A percentile compares a stretch with the other conserved stretches of the same genome.
Conservation (phyloP, 306 rosid species). For the Neltuma alba region DNA sequence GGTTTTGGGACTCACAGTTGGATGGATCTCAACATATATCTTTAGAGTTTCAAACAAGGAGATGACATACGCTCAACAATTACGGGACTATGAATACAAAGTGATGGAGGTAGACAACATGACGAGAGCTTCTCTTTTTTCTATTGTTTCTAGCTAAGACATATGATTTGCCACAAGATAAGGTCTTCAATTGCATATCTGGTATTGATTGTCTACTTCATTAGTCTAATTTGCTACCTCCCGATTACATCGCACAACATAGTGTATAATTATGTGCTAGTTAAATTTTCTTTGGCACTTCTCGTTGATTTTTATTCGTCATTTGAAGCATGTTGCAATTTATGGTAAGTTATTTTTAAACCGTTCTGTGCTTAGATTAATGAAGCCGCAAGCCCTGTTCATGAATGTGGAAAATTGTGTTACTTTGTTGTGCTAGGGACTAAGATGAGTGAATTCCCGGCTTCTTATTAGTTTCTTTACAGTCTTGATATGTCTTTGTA, state of each 20-base stretch:
- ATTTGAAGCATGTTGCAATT: conserved; percentile 26
- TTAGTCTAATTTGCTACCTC: conserved; percentile 3
- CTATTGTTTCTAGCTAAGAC: conserved; percentile 26
- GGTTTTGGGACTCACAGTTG: conserved; percentile 91
- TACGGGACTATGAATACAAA: conserved; percentile 88
- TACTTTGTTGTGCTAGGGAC: neutral
- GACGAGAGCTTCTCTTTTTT: conserved; percentile 7
- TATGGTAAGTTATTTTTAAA: conserved; percentile 9
- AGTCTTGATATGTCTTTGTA: neutral
- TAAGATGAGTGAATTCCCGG: conserved; percentile 1
- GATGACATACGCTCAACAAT: conserved; percentile 96
- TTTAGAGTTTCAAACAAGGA: conserved; percentile 97
- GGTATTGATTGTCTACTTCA: conserved; percentile 23
- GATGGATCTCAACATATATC: conserved; percentile 92
- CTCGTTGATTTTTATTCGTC: conserved; percentile 10
- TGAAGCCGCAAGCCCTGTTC: neutral
- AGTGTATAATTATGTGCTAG: neutral
- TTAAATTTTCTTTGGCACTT: neutral
- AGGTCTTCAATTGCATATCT: conserved; percentile 26
- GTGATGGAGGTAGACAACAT: conserved; percentile 81
- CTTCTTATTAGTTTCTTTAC: conserved; percentile 9
- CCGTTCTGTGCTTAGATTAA: neutral
- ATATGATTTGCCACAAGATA: conserved; percentile 20
- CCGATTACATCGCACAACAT: neutral
- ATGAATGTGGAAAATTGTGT: neutral